phyloP scores from a whole-genome alignment of 176 grass and related monocot genomes.

The Saccharum officinarum region DNA sequence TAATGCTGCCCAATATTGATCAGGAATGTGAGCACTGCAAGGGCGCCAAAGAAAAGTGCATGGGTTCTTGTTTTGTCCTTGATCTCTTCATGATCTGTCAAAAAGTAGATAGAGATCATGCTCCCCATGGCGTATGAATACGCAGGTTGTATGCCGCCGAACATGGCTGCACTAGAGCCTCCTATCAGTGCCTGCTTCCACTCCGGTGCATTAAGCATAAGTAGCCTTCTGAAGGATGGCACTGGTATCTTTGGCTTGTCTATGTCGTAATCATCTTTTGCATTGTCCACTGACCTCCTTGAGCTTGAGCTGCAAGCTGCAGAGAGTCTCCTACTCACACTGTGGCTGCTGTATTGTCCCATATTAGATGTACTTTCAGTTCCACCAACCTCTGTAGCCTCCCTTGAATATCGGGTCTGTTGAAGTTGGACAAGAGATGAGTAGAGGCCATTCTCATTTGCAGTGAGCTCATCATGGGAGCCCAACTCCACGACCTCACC shows the following conservation, averaged over 20 bases:
- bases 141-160: conserved; percentile 74
- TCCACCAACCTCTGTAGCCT: conserved; percentile 23
- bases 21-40: conserved; percentile 68
- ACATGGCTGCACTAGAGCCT: conserved; percentile 61
- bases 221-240: conserved; percentile 70
- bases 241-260: conserved; percentile 42
- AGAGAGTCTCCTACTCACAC: conserved; percentile 70
- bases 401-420: conserved; percentile 46
- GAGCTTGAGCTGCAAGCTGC: conserved; percentile 71
- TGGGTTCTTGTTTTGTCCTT: too few relatives aligned
- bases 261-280: conserved; percentile 30
- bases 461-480: too few relatives aligned
- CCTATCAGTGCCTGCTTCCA: conserved; percentile 77
- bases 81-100: too few relatives aligned
- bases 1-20: conserved; percentile 94
- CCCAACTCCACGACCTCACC: too few relatives aligned
- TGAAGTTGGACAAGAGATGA: too few relatives aligned
- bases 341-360: conserved; percentile 55
- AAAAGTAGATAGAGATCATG: conserved; percentile 67
- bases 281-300: conserved; percentile 42
- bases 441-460: too few relatives aligned
- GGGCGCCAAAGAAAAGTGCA: neutral
- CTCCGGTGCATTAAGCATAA: conserved; percentile 92
- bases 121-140: conserved; percentile 86
- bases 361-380: conserved; percentile 31